Evolutionary conservation across 1,284 basidiomycete species (phyloP).

Genomic region (Cryptococcus sp.): DNA sequence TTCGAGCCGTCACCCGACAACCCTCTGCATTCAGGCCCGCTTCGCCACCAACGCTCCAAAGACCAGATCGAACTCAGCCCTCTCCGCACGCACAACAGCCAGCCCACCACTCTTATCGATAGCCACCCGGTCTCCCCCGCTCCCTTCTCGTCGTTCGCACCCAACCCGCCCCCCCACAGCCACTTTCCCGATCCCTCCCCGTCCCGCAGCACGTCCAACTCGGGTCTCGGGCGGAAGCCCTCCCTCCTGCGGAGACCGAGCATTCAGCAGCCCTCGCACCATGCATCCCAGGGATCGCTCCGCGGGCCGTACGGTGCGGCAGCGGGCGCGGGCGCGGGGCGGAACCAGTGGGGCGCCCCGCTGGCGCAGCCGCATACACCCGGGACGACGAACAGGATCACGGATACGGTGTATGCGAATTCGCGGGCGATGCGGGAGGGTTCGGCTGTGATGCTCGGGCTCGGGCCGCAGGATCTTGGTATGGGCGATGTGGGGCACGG

Average conservation of each 20-base stretch:
- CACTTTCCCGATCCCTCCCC: neutral
- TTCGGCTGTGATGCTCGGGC: neutral
- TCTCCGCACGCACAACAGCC: constrained; percentile 10
- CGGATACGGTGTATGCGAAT: constrained; percentile 14
- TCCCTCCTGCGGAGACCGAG: constrained; percentile 1
- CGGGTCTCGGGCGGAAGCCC: neutral
- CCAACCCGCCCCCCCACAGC: neutral
- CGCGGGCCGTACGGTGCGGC: neutral
- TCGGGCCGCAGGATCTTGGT: neutral
- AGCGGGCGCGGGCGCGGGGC: neutral
- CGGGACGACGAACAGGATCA: constrained; percentile 14
- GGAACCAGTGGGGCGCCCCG: neutral
- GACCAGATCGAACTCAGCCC: constrained; percentile 12
- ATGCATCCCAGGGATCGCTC: neutral
- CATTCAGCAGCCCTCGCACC: neutral
- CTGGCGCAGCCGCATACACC: constrained; percentile 7
- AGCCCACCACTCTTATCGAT: constrained; percentile 1
- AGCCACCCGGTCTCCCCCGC: constrained; percentile 3
- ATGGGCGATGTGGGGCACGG: neutral
- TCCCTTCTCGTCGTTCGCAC: neutral
- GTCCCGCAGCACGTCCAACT: neutral
- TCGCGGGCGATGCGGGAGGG: constrained; percentile 5
- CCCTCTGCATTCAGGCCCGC: constrained; percentile 17
- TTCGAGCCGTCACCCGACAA: constrained; percentile 34
- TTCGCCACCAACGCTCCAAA: constrained; percentile 2